Evolutionary conservation across 2,329 filamentous ascomycete genomes (phyloP).

Genomic region (Tolypocladium ophioglossoides): DNA sequence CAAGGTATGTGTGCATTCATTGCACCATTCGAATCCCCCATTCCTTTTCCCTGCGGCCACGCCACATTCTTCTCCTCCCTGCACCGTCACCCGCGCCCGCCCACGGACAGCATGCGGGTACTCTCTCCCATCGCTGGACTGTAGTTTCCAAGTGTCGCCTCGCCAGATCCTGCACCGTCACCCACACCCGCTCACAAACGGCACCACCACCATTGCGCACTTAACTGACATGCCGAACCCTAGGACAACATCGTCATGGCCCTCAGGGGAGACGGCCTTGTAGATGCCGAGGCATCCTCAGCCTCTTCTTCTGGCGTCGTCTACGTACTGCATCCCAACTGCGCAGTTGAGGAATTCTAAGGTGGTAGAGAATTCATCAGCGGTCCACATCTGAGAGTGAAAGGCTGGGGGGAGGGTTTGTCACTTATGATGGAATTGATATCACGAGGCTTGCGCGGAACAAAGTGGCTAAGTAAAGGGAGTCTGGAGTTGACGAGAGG

Average conservation of each 20-base stretch:
- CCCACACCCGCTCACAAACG: too few relatives aligned
- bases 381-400: neutral
- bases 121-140: too few relatives aligned
- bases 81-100: too few relatives aligned
- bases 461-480: neutral
- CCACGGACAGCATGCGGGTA: too few relatives aligned
- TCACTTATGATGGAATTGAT: neutral
- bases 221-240: constrained; percentile 33
- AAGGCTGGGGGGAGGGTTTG: neutral
- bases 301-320: constrained; percentile 37
- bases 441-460: neutral
- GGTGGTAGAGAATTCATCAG: neutral
- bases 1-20: constrained; percentile 52
- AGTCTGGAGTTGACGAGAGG: constrained; percentile 6
- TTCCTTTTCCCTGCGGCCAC: neutral
- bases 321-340: constrained; percentile 93
- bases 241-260: constrained; percentile 84
- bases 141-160: too few relatives aligned
- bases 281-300: constrained; percentile 34
- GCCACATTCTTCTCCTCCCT: too few relatives aligned
- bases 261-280: constrained; percentile 51
- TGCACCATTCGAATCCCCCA: neutral
- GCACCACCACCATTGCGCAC: too few relatives aligned
- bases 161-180: too few relatives aligned
- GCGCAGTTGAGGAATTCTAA: constrained; percentile 60